Evolutionary conservation across 176 grass and related monocot genomes (phyloP), one percentile per base, ranked within the genome.

Genomic region (Aegilops umbellulata): DNA sequence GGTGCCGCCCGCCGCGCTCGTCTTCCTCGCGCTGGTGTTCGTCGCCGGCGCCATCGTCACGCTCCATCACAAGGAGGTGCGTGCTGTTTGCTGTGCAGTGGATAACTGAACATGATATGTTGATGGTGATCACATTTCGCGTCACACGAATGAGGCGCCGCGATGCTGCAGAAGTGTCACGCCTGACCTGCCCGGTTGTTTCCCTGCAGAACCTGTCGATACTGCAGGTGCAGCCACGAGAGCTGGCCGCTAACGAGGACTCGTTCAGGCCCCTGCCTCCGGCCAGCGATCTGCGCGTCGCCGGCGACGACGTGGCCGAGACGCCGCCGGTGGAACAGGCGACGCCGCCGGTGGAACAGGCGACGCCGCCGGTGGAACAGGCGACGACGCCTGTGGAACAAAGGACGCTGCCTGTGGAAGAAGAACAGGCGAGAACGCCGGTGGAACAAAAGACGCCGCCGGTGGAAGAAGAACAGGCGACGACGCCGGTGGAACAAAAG

Each of bases 31-130:
- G 1, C 69, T 83, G 5, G 60, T 91, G 64, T 89, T 95, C 32
- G 32, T 87, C 5, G 86, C 65, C 19, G 86, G 83, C 23, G 84
- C 82, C 24, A 83, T 87, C 26, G 80, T 93, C 57, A 82, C 86
- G 47, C 26, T 86, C 2, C 84, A 84, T 82, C 87, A 39, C 53
- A 91, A 95, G 44, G 86, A 91, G 91, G 94, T 95, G 4, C 8
- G 72, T 75, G 41, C 14, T 29, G 72, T 49, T 14, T 24, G 14
- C 69, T 35, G 63, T 51, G n/a, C n/a, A n/a, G n/a, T n/a, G n/a
- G n/a, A n/a, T 8, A 66, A 32, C 17, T 42, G 5, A 70, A 9
- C 75, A 57, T 60, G 6, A 32, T 55, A 32, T 55, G 57, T 61
- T 58, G 16, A 27, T 74, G 66, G 31, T 58, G n/a, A 31, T 75